These are phyloP conservation scores for Mycena leptocephala DNA, from an alignment of 768 basidiomycete species.

Conservation along the genomic window DNA sequence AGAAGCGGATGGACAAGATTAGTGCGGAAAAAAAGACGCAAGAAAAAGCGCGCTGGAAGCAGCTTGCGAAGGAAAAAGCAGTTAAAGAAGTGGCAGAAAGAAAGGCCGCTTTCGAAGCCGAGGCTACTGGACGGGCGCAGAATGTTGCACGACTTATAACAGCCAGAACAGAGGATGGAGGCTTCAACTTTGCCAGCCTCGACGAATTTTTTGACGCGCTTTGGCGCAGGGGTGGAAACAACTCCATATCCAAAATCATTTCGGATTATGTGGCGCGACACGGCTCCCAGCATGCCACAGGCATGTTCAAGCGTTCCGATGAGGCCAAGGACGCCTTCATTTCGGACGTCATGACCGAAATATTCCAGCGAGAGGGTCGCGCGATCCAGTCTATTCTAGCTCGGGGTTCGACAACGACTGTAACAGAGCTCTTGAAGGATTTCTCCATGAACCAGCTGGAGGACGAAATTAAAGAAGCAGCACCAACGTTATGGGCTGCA, in stretches of 20 bases:
- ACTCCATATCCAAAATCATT: not conserved
- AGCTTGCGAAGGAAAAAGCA: not conserved
- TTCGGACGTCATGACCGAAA: not conserved
- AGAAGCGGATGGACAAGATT: no score
- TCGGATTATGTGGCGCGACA: not conserved
- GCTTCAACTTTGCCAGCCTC: conserved; percentile 11
- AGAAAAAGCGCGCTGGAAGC: not conserved
- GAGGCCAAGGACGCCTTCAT: conserved; percentile 4
- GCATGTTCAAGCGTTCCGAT: conserved; percentile 18
- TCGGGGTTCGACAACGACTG: not conserved
- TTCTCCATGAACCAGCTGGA: conserved; percentile 19
- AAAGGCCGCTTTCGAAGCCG: not conserved
- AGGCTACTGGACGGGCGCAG: no score
- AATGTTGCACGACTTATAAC: not conserved
- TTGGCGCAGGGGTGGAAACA: conserved; percentile 15
- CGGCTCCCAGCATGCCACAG: conserved; percentile 3
- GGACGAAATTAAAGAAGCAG: not conserved
- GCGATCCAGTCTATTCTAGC: conserved; percentile 21
- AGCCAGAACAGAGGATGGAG: conserved; percentile 3
- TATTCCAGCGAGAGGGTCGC: conserved; percentile 9
- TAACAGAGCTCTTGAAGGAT: not conserved
- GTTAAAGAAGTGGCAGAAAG: not conserved
- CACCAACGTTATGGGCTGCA: conserved; percentile 13
- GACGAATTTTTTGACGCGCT: conserved; percentile 20
- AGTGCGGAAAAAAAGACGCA: no score